Base-by-base conservation (phyloP, 78 protist genomes). In the Bigelowiella natans region DNA sequence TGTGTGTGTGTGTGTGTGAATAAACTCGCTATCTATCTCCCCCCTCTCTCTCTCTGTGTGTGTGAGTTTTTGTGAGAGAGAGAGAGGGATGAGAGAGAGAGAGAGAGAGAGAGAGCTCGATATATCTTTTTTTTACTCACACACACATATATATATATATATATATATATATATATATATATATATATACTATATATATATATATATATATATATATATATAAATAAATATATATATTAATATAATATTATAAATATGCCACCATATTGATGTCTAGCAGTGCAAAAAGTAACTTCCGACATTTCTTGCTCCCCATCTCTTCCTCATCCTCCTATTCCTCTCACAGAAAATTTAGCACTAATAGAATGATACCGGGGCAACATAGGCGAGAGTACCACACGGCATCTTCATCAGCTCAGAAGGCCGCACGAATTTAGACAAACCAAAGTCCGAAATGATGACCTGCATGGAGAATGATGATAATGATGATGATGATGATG, bases 331-430 rank as follows among this genome's bases (percentile, higher is more conserved):
- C n/a, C n/a, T n/a, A n/a, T n/a, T n/a, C n/a, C n/a, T n/a, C n/a
- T n/a, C n/a, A 51, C 73, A 7, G 73, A 51, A 18, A 51, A 51
- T 26, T 7, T 18, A 26, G 18, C 73, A 51, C 18, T 26, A 7
- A 51, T 51, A 51, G 73, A 26, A 18, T 51, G 73, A 18, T 51
- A 51, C 73, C 36, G 89, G 89, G 11, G 89, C 89, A 2, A 87
- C 38, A 34, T 87, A 87, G 18, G 89, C 89, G 11, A 87, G 89
- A 3, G 89, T 87, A 3, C 89, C 89, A 31, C 89, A 87, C 7
- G 89, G 37, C 89, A 87, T 87, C 18, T 38, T 87, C 89, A 87
- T 87, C 64, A 34, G 18, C 36, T 38, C 89, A 31, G 40, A 28
- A 11, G 89, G 89, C 36, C 40, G 2, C 36, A 40, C 89, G 11